These are phyloP conservation scores for Meredithiella fracta DNA, from an alignment of 2,329 filamentous ascomycete genomes.

Conservation along the genomic window DNA sequence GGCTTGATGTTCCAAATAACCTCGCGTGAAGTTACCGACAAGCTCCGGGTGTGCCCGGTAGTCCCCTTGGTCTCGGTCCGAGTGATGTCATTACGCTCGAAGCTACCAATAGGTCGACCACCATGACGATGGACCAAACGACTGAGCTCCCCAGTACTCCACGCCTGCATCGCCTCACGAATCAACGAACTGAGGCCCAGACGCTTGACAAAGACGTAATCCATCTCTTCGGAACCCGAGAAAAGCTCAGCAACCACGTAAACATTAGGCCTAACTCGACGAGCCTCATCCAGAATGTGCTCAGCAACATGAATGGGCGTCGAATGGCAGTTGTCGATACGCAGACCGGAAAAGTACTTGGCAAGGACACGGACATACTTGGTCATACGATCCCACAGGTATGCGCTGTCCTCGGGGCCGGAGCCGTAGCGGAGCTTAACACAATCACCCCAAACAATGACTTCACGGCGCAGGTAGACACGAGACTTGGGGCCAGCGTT, in stretches of 20 bases:
- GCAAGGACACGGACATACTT: slow-evolving; percentile 83
- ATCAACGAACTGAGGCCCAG: slow-evolving; percentile 84
- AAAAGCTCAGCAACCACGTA: slow-evolving; percentile 93
- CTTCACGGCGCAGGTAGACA: slow-evolving; percentile 88
- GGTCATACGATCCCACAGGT: slow-evolving; percentile 90
- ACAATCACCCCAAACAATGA: slow-evolving; percentile 97
- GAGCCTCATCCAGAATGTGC: slow-evolving; percentile 86
- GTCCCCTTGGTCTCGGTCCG: slow-evolving; percentile 32
- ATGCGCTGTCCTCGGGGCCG: slow-evolving; percentile 70
- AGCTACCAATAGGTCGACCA: slow-evolving; percentile 87
- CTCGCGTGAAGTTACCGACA: slow-evolving; percentile 33
- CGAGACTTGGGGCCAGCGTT: slow-evolving; percentile 79
- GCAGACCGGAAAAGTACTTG: slow-evolving; percentile 86
- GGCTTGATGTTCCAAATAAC: slow-evolving; percentile 67
- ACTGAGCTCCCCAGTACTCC: slow-evolving; percentile 87
- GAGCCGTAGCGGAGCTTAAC: slow-evolving; percentile 87
- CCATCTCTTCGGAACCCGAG: slow-evolving; percentile 86
- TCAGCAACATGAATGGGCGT: slow-evolving; percentile 90
- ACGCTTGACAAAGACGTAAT: slow-evolving; percentile 88
- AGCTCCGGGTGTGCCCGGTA: slow-evolving; percentile 11
- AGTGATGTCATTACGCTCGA: slow-evolving; percentile 78
- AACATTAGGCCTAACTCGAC: slow-evolving; percentile 68
- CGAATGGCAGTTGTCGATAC: slow-evolving; percentile 96
- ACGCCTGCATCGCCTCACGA: slow-evolving; percentile 94
- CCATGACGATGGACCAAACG: slow-evolving; percentile 85